Evolutionary conservation across 768 basidiomycete genomes (phyloP), one percentile per base, ranked within the genome.

Genomic region (Filobasidium wieringae): DNA sequence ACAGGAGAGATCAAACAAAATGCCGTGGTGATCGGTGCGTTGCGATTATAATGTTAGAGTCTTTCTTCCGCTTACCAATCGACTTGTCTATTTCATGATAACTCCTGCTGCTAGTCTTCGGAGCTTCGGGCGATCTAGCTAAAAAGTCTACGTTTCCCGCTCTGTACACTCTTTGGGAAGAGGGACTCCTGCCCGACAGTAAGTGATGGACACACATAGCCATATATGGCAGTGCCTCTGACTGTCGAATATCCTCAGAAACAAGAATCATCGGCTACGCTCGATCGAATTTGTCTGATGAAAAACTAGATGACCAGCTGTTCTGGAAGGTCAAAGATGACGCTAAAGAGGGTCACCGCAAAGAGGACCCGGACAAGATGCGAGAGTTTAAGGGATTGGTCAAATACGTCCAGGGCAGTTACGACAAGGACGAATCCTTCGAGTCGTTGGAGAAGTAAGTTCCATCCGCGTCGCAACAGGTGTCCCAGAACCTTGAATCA

Each of bases 81-180:
- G 17, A 15, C 29, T 2, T 30, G 45, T 4, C 19, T 49, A 24
- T 14, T 11, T 34, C 32, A 11, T 4, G 4, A n/a, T 36, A 12
- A 4, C 11, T 40, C 37, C 22, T 40, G 11, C 37, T 11, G 15
- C 32, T 24, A 53, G 61, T 63, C 54, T 63, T 63, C 43, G 61
- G 61, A 43, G 61, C 61, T 0, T 63, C 61, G 5, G 61, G 61
- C 4, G 61, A 63, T 33, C 58, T 63, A 31, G 61, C 61, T n/a
- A 59, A 63, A 58, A 63, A 63, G 40, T 50, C 43, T 2, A 40
- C 47, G 17, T 62, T 55, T 19, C 45, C 57, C 5, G 51, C 53
- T 0, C 53, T 62, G 17, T 45, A 53, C 31, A 40, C 37, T 8
- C 29, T 58, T 22, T 50, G 31, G 33, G 31, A 31, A 34, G 41